phyloP scores from a whole-genome alignment of 2,329 filamentous ascomycete species.

The Keithomyces neogunnii region DNA sequence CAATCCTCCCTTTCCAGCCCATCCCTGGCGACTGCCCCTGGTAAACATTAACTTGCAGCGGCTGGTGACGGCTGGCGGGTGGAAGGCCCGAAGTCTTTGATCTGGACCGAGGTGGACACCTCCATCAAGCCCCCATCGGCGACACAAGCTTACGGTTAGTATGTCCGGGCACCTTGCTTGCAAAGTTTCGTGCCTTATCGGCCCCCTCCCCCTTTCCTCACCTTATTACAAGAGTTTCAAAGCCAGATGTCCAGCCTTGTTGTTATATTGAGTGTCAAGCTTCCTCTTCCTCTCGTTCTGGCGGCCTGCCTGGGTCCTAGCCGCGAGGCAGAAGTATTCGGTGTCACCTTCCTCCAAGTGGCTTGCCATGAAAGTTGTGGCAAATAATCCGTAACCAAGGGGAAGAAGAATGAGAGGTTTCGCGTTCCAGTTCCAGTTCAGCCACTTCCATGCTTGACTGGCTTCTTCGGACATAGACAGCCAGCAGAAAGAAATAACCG shows the following conservation, averaged over 20 bases:
- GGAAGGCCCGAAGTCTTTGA: neutral
- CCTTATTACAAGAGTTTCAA: too few relatives aligned
- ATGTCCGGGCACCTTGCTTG: neutral
- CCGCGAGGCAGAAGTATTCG: neutral
- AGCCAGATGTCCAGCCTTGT: neutral
- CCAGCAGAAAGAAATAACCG: neutral
- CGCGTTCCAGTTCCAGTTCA: neutral
- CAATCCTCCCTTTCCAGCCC: too few relatives aligned
- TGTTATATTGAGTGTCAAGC: neutral
- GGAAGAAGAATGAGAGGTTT: neutral
- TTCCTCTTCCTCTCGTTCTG: constrained; percentile 1
- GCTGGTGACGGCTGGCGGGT: too few relatives aligned
- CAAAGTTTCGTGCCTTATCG: neutral
- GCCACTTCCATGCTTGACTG: neutral
- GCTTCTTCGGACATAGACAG: neutral
- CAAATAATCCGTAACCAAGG: neutral
- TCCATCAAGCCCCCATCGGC: neutral
- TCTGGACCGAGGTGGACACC: neutral
- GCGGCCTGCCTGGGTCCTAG: neutral
- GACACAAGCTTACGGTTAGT: neutral
- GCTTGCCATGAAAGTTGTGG: neutral
- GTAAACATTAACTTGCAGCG: too few relatives aligned
- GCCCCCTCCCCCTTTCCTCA: too few relatives aligned
- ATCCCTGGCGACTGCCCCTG: too few relatives aligned
- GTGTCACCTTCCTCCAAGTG: neutral